These are phyloP conservation scores for Kwoniella shivajii DNA, from an alignment of 1,284 basidiomycete species.

Conservation along the genomic window DNA sequence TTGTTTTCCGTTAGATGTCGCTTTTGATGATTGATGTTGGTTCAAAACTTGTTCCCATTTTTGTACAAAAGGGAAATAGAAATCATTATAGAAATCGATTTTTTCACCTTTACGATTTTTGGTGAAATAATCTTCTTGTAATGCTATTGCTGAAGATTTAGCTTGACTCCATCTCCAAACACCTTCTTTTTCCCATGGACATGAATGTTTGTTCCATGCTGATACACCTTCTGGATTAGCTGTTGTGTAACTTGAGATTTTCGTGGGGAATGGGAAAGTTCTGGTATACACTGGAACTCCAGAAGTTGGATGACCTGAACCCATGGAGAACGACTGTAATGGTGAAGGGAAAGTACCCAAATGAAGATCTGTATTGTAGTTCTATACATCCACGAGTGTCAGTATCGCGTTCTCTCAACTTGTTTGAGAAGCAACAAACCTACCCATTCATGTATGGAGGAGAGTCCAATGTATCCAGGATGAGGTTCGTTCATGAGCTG, in stretches of 20 bases:
- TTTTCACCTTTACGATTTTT: slow-evolving; percentile 66
- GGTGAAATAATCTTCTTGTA: slow-evolving; percentile 84
- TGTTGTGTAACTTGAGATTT: slow-evolving; percentile 54
- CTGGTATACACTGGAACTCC: slow-evolving; percentile 72
- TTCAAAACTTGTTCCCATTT: slow-evolving; percentile 70
- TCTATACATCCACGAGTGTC: too few species aligned
- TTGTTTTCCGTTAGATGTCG: slow-evolving; percentile 43
- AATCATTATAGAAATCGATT: slow-evolving; percentile 82
- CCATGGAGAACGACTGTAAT: slow-evolving; percentile 80
- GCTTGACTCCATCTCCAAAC: slow-evolving; percentile 87
- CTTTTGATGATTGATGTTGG: too few species aligned
- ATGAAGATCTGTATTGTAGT: slow-evolving; percentile 94
- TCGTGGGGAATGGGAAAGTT: slow-evolving; percentile 81
- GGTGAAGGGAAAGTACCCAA: slow-evolving; percentile 78
- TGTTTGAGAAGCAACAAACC: slow-evolving; percentile 11
- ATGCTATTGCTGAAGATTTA: slow-evolving; percentile 69
- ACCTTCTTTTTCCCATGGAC: slow-evolving; percentile 87
- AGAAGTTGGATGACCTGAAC: slow-evolving; percentile 71
- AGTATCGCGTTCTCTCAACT: neutral
- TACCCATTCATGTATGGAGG: slow-evolving; percentile 77
- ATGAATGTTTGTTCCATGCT: slow-evolving; percentile 73
- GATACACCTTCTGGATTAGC: slow-evolving; percentile 59
- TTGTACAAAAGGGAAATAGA: slow-evolving; percentile 77
- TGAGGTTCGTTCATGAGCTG: slow-evolving; percentile 97
- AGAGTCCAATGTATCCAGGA: slow-evolving; percentile 81